phyloP scores from a whole-genome alignment of 1,139 yeast genomes.

The Saccharomyces hybrid region DNA sequence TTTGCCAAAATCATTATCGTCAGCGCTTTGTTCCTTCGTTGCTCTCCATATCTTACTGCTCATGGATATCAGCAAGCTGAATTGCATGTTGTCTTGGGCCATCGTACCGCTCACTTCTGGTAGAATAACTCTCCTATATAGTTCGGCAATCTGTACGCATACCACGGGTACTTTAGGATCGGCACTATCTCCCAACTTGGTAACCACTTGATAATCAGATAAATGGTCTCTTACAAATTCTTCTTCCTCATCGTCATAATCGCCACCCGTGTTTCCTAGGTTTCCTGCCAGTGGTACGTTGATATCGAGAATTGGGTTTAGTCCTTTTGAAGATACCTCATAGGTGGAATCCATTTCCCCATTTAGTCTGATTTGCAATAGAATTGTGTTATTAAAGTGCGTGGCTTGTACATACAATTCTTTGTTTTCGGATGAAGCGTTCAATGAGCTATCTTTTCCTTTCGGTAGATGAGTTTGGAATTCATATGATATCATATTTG shows the following conservation, averaged over 20 bases:
- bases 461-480: background rate
- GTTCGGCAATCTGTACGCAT: constrained; percentile 24
- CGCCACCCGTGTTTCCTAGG: background rate
- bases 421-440: background rate
- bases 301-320: constrained; percentile 8
- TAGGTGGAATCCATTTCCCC: constrained; percentile 38
- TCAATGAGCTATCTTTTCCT: background rate
- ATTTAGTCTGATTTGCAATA: constrained; percentile 32
- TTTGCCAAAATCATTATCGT: constrained; percentile 20
- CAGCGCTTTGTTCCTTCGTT: constrained; percentile 2
- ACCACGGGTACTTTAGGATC: constrained; percentile 28
- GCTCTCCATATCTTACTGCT: constrained; percentile 37
- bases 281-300: constrained; percentile 1
- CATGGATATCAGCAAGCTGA: constrained; percentile 33
- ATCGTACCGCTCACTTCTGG: constrained; percentile 6
- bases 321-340: constrained; percentile 28
- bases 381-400: constrained; percentile 28
- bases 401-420: constrained; percentile 9
- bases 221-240: constrained; percentile 19
- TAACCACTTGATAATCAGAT: constrained; percentile 23
- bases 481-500: background rate
- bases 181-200: constrained; percentile 27
- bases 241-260: constrained; percentile 14
- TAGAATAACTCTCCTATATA: constrained; percentile 22
- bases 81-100: background rate